Conservation (phyloP, 1,284 basidiomycete species). For the Ustilago curta region DNA sequence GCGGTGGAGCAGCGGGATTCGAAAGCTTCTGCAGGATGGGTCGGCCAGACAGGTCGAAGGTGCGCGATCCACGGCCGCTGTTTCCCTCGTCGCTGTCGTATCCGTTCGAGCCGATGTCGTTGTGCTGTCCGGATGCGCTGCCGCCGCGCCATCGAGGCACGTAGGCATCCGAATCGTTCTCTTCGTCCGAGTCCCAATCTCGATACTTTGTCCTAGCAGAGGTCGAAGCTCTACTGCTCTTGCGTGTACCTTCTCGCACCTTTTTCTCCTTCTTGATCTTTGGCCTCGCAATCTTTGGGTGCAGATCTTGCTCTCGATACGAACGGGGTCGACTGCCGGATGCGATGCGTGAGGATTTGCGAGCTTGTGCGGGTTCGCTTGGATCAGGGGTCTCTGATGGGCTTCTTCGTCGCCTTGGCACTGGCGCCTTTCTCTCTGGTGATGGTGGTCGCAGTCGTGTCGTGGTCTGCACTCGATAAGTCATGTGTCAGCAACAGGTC, state of each 20-base stretch:
- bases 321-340: conserved; percentile 33
- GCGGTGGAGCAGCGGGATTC: conserved; percentile 44
- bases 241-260: conserved; percentile 36
- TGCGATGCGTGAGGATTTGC: conserved; percentile 50
- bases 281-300: conserved; percentile 21
- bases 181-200: conserved; percentile 51
- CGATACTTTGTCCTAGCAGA: conserved; percentile 35
- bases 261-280: conserved; percentile 34
- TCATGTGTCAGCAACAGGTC: neutral
- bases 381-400: conserved; percentile 12
- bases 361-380: conserved; percentile 13
- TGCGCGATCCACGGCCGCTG: conserved; percentile 30
- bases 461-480: conserved; percentile 12
- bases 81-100: conserved; percentile 30
- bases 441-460: conserved; percentile 35
- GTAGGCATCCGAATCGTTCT: conserved; percentile 43
- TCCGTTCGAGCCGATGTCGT: conserved; percentile 9
- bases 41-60: conserved; percentile 39
- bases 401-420: conserved; percentile 18
- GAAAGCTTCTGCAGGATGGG: conserved; percentile 44
- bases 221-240: conserved; percentile 36
- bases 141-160: conserved; percentile 39
- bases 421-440: conserved; percentile 31
- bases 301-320: conserved; percentile 37
- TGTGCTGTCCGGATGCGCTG: conserved; percentile 10